Conservation (phyloP, 176 grass and related monocot species). For the Oryza brachyantha region DNA sequence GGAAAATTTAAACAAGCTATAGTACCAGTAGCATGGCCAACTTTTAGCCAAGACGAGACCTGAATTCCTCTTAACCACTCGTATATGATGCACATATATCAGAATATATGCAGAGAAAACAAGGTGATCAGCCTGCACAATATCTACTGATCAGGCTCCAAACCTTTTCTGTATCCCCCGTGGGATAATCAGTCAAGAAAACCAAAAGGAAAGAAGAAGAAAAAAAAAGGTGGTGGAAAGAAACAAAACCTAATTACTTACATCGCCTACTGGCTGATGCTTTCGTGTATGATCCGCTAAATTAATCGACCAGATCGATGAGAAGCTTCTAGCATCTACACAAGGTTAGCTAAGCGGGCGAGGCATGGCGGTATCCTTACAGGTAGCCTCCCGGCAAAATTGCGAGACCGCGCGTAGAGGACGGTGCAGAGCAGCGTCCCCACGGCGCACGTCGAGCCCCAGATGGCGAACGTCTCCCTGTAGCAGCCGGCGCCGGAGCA, state of each 20-base stretch:
- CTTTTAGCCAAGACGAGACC: background rate
- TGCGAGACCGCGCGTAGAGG: constrained; percentile 61
- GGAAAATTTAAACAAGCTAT: background rate
- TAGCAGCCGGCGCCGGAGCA: constrained; percentile 75
- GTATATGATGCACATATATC: constrained; percentile 20
- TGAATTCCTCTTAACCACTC: constrained; percentile 29
- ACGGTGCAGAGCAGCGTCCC: constrained; percentile 66
- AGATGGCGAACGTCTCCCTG: constrained; percentile 61
- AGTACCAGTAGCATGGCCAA: background rate
- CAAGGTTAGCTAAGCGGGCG: constrained; percentile 35
- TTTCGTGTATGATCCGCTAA: constrained; percentile 18
- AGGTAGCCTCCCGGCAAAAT: constrained; percentile 35
- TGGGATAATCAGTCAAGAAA: constrained; percentile 40
- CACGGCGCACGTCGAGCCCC: constrained; percentile 63
- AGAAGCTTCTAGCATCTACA: constrained; percentile 28
- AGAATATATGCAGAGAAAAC: background rate
- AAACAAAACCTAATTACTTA: constrained; percentile 11
- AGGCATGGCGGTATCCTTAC: constrained; percentile 33
- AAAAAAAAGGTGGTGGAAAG: background rate
- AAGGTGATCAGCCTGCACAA: constrained; percentile 42
- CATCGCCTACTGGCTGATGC: constrained; percentile 32
- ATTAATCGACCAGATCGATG: constrained; percentile 4
- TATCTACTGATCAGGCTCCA: constrained; percentile 28
- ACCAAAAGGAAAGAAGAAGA: background rate
- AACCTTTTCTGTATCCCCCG: constrained; percentile 17